Base-by-base conservation (phyloP, 139 green algal species). In the Coccomyxa sp. region DNA sequence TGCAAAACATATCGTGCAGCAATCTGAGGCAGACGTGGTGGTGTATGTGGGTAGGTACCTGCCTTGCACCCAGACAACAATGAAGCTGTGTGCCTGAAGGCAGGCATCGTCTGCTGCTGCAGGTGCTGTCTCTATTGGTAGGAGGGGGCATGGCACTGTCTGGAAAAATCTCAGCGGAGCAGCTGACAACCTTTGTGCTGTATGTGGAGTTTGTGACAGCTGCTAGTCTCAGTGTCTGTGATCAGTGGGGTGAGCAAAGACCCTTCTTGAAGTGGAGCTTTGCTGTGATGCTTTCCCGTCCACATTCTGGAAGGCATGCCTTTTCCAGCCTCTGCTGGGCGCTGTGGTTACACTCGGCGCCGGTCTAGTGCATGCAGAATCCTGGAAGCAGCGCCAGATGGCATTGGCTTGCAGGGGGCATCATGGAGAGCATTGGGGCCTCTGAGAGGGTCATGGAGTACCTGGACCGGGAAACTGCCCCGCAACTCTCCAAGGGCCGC, bases 161-260 rank as follows among this genome's bases (percentile, higher is more conserved):
- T 2, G 91, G 89, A 0, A 6, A 54, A 0, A 79, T 95, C 8
- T 90, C 76, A 6, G 78, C 86, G 0, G 84, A 94, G 85, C 84
- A 91, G 86, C 85, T 95, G 5, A 95, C 92, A 22, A 89, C 84
- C 71, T 95, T 92, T 82, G 86, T 93, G 35, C 88, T 94, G 73
- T 96, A 96, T 64, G 86, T 92, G 16, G 90, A 96, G 79, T 90
- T 95, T 75, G 86, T 95, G 39, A 89, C 91, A 6, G 87, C 86
- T 36, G 83, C 87, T 35, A 87, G 83, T 39, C 86, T 95, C 58
- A 87, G 82, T 22, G 90, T 96, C 74, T 95, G 89, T 77, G 93
- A 97, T 77, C 90, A 97, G 89, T 94, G 88, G 80, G 92, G 89
- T n/a, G n/a, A n/a, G n/a, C n/a, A n/a, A n/a, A n/a, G n/a, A n/a